phyloP scores from a whole-genome alignment of 2,329 filamentous ascomycete species.

The Phyllosticta citriasiana region DNA sequence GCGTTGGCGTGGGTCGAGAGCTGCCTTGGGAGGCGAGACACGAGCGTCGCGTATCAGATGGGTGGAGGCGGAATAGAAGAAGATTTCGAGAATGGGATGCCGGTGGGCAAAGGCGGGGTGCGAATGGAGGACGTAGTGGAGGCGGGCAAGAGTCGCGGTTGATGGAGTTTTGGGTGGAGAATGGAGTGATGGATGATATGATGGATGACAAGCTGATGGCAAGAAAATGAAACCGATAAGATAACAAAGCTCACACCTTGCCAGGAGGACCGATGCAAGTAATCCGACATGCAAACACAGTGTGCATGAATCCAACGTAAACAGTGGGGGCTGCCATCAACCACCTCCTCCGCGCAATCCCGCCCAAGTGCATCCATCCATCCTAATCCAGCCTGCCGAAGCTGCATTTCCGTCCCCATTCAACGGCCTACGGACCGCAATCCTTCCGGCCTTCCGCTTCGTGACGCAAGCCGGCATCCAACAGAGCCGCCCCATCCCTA shows the following conservation, averaged over 20 bases:
- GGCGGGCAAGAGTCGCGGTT: background rate
- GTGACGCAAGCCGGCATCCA: background rate
- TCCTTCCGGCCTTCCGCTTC: background rate
- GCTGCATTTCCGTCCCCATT: too few relatives aligned
- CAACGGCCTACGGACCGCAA: background rate
- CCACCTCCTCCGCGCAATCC: background rate
- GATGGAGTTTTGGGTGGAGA: background rate
- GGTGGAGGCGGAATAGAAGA: background rate
- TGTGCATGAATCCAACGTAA: background rate
- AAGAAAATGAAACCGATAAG: background rate
- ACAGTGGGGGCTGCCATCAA: background rate
- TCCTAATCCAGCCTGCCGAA: background rate
- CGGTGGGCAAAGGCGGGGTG: background rate
- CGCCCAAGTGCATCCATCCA: background rate
- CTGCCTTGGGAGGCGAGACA: background rate
- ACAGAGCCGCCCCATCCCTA: too few relatives aligned
- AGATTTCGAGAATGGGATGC: background rate
- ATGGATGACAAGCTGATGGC: background rate
- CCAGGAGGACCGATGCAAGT: background rate
- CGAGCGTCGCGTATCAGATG: background rate
- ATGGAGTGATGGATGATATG: background rate
- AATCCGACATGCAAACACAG: background rate
- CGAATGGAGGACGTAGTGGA: background rate
- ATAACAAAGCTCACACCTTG: background rate
- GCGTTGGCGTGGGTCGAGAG: background rate